Evolutionary conservation across 2,329 filamentous ascomycete species (phyloP).

Genomic region (Rhynchosporium agropyri): DNA sequence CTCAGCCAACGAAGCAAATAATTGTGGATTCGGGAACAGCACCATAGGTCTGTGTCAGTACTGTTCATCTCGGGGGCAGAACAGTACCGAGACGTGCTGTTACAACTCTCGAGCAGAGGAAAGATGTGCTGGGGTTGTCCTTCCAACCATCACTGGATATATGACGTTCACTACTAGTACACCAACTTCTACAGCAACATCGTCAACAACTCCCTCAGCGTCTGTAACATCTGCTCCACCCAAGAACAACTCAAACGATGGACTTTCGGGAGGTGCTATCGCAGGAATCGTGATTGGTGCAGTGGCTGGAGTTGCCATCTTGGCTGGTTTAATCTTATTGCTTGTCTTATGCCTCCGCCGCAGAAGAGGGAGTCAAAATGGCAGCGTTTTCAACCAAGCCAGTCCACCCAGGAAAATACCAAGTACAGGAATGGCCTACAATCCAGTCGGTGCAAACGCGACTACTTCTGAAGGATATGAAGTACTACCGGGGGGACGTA

Average conservation of each 20-base stretch:
- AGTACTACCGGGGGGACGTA: constrained; percentile 81
- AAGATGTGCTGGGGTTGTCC: constrained; percentile 72
- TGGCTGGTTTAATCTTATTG: constrained; percentile 71
- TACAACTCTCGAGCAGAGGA: constrained; percentile 75
- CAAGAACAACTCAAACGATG: constrained; percentile 38
- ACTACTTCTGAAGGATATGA: constrained; percentile 60
- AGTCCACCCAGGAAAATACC: constrained; percentile 60
- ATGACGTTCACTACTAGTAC: constrained; percentile 62
- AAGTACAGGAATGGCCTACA: constrained; percentile 46
- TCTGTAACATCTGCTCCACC: constrained; percentile 22
- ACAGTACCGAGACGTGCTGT: constrained; percentile 95
- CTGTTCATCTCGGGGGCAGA: constrained; percentile 79
- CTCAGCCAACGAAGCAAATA: constrained; percentile 75
- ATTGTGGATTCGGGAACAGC: constrained; percentile 81
- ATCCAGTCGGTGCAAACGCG: constrained; percentile 43
- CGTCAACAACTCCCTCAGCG: constrained; percentile 29
- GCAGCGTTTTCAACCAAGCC: constrained; percentile 87
- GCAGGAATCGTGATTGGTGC: constrained; percentile 88
- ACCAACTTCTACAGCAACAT: constrained; percentile 50
- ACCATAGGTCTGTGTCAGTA: constrained; percentile 82
- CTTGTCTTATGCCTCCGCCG: constrained; percentile 52
- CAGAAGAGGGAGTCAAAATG: constrained; percentile 61
- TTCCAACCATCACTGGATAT: constrained; percentile 75
- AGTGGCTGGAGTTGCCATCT: constrained; percentile 67
- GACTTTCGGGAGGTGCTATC: constrained; percentile 82